A percentile compares a stretch with the other conserved stretches of the same genome.
phyloP scores from a whole-genome alignment of 2,329 filamentous ascomycete species.

The Aspergillus piperis region DNA sequence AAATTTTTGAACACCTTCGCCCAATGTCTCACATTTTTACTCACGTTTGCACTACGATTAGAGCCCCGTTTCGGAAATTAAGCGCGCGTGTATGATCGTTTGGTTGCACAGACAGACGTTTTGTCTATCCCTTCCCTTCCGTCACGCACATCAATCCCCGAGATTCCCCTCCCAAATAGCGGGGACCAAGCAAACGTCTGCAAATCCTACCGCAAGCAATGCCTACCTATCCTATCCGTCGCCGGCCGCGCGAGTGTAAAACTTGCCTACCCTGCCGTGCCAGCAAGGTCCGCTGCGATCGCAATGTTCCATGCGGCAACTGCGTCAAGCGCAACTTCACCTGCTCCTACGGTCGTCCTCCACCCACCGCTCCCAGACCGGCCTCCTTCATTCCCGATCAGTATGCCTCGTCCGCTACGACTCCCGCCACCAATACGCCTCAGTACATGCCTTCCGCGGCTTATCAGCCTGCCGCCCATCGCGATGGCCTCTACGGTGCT shows the following conservation, averaged over 20 bases:
- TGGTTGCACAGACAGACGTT: slow-evolving; percentile 4
- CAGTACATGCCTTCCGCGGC: slow-evolving; percentile 15
- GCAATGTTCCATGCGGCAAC: slow-evolving; percentile 43
- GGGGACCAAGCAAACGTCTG: slow-evolving; percentile 11
- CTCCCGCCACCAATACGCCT: slow-evolving; percentile 21
- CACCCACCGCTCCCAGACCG: slow-evolving; percentile 19
- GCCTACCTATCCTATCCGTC: slow-evolving; percentile 39
- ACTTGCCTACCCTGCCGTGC: slow-evolving; percentile 53
- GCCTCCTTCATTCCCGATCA: slow-evolving; percentile 13
- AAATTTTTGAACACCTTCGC: neutral
- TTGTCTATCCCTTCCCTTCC: slow-evolving; percentile 1
- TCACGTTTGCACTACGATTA: neutral
- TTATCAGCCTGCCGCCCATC: slow-evolving; percentile 14
- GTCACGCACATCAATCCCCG: slow-evolving; percentile 1
- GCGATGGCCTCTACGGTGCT: slow-evolving; percentile 24
- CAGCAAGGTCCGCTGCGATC: slow-evolving; percentile 53
- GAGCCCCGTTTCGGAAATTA: neutral
- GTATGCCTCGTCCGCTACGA: slow-evolving; percentile 17
- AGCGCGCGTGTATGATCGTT: neutral
- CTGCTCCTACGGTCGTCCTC: slow-evolving; percentile 40
- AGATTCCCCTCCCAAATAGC: slow-evolving; percentile 11
- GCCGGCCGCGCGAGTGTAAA: slow-evolving; percentile 44
- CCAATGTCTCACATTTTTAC: neutral
- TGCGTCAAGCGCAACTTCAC: slow-evolving; percentile 45
- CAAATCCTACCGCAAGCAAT: slow-evolving; percentile 22